These are phyloP conservation scores for Hypsizygus ulmarius DNA, from an alignment of 1,284 basidiomycete species.

Conservation along the genomic window DNA sequence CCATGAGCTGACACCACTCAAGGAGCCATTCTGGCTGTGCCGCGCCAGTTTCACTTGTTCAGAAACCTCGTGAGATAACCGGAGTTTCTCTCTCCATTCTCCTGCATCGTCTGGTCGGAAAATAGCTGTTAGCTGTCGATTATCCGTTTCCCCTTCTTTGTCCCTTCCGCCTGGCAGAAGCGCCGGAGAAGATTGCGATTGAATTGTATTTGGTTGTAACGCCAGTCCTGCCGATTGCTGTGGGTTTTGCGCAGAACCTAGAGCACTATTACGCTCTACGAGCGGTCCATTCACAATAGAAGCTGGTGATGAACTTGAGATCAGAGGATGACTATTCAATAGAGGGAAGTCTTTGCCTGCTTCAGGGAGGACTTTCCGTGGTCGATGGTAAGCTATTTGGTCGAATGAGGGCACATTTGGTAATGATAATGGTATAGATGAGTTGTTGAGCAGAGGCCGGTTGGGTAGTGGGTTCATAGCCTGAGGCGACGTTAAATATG, in stretches of 20 bases:
- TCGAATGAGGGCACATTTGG: slow-evolving; percentile 74
- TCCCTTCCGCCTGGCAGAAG: slow-evolving; percentile 39
- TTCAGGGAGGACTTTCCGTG: slow-evolving; percentile 76
- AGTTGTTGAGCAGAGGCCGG: slow-evolving; percentile 69
- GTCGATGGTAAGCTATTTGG: slow-evolving; percentile 68
- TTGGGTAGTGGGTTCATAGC: slow-evolving; percentile 96
- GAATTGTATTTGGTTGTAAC: slow-evolving; percentile 21
- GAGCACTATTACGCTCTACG: slow-evolving; percentile 51
- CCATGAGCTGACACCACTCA: slow-evolving; percentile 32
- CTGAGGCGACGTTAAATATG: slow-evolving; percentile 94
- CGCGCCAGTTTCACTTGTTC: slow-evolving; percentile 43
- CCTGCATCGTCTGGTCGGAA: slow-evolving; percentile 82
- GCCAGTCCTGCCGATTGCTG: slow-evolving; percentile 36
- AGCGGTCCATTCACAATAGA: slow-evolving; percentile 41
- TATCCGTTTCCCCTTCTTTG: slow-evolving; percentile 47
- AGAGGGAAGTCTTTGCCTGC: slow-evolving; percentile 68
- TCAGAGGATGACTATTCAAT: slow-evolving; percentile 55
- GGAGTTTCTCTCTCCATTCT: slow-evolving; percentile 79
- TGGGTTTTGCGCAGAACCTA: slow-evolving; percentile 41
- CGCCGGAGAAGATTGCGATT: slow-evolving; percentile 6
- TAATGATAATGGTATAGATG: slow-evolving; percentile 59
- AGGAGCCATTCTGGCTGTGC: slow-evolving; percentile 29
- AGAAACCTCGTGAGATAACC: slow-evolving; percentile 59
- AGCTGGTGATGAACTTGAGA: slow-evolving; percentile 49
- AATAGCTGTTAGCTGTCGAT: slow-evolving; percentile 72